These are phyloP conservation scores for Exophiala bonariae DNA, from an alignment of 2,329 filamentous ascomycete genomes.

Conservation along the genomic window DNA sequence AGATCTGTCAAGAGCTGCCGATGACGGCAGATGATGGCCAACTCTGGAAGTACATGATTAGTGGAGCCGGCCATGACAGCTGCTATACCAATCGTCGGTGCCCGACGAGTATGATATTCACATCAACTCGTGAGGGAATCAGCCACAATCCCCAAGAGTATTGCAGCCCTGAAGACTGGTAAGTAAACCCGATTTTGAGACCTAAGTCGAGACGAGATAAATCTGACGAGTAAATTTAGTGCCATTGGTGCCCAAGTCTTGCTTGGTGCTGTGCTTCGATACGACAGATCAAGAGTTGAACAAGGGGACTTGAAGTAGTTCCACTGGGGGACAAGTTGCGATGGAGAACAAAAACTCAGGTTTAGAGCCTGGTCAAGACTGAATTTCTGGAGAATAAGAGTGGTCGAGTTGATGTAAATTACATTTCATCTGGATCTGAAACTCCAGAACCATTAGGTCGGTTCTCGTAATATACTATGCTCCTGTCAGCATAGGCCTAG, in stretches of 20 bases:
- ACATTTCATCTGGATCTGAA: no score
- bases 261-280: constrained; percentile 38
- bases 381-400: no score
- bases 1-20: constrained; percentile 45
- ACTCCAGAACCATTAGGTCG: no score
- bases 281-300: constrained; percentile 37
- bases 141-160: constrained; percentile 67
- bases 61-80: constrained; percentile 65
- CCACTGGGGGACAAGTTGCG: neutral
- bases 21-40: constrained; percentile 42
- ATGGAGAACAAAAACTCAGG: neutral
- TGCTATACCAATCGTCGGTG: constrained; percentile 61
- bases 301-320: constrained; percentile 21
- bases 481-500: no score
- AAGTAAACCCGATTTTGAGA: constrained; percentile 14
- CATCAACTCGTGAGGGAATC: constrained; percentile 64
- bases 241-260: constrained; percentile 27
- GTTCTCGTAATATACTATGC: no score
- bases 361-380: no score
- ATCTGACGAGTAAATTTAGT: constrained; percentile 28
- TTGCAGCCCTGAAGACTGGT: constrained; percentile 58
- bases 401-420: no score
- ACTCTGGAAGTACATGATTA: constrained; percentile 54
- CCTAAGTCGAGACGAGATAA: no score
- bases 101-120: constrained; percentile 68